Evolutionary conservation across 306 rosid species (phyloP).

Genomic region (Cicer bijugum): DNA sequence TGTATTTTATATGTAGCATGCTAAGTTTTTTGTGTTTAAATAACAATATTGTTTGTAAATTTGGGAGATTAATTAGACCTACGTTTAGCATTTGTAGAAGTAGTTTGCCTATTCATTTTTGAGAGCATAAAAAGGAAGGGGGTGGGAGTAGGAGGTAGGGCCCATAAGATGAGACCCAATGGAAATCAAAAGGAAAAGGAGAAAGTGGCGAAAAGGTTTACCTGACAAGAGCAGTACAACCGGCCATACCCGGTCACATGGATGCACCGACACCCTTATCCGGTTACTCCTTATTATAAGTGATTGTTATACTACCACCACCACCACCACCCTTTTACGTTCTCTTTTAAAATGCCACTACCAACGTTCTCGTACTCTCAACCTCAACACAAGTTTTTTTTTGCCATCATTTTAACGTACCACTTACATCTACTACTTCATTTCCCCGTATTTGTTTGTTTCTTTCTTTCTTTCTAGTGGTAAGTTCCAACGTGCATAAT

Average conservation of each 20-base stretch:
- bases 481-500: slow-evolving; percentile 28
- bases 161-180: slow-evolving; percentile 22
- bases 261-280: slow-evolving; percentile 47
- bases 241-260: slow-evolving; percentile 40
- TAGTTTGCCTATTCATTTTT: too few species aligned
- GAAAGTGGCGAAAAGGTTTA: slow-evolving; percentile 37
- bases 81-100: too few species aligned
- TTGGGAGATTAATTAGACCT: too few species aligned
- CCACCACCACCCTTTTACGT: too few species aligned
- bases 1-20: too few species aligned
- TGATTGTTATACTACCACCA: too few species aligned
- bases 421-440: neutral
- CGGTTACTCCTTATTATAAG: slow-evolving; percentile 15
- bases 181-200: slow-evolving; percentile 18
- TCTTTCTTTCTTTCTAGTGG: neutral
- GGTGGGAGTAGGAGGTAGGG: neutral
- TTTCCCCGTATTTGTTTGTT: neutral
- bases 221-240: neutral
- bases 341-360: slow-evolving; percentile 43
- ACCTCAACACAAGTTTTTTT: neutral
- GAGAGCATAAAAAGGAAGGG: neutral
- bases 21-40: too few species aligned
- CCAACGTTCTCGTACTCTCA: slow-evolving; percentile 43
- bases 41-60: too few species aligned
- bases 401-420: slow-evolving; percentile 35